These are phyloP conservation scores for Tylopilus plumbeoviolaceoides DNA, from an alignment of 768 basidiomycete species.

Conservation along the genomic window DNA sequence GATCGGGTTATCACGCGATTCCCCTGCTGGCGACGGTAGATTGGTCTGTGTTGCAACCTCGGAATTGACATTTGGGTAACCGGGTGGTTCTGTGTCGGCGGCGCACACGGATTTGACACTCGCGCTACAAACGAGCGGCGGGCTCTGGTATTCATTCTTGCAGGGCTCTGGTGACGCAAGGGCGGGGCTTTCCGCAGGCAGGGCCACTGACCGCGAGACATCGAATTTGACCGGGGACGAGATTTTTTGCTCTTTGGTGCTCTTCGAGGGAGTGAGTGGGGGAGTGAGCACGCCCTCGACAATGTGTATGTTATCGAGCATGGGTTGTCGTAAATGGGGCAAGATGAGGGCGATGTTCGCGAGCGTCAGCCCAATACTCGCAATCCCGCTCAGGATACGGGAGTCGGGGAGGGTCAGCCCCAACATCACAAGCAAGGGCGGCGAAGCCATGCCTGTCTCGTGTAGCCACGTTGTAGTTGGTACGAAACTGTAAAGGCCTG, in stretches of 20 bases:
- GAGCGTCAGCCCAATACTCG: conserved; percentile 25
- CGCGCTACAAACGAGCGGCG: background rate
- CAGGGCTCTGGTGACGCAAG: background rate
- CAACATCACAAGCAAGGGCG: conserved; percentile 21
- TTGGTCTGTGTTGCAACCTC: background rate
- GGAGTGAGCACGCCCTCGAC: background rate
- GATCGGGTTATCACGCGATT: background rate
- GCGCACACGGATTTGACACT: background rate
- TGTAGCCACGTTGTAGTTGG: conserved; percentile 20
- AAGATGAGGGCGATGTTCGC: conserved; percentile 22
- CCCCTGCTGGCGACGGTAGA: background rate
- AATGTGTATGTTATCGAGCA: conserved; percentile 10
- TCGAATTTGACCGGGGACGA: background rate
- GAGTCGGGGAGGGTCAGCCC: conserved; percentile 26
- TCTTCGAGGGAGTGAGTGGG: background rate
- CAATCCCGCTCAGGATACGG: conserved; percentile 23
- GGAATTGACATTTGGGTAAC: background rate
- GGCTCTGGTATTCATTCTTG: background rate
- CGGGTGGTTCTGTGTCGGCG: background rate
- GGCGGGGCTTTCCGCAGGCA: background rate
- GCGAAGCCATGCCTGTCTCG: conserved; percentile 21
- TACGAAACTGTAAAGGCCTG: conserved; percentile 26
- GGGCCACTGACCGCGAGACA: background rate
- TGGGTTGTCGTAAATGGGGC: conserved; percentile 21
- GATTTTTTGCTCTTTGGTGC: background rate